Evolutionary conservation across 2,329 filamentous ascomycete genomes (phyloP).

Genomic region (Calonectria pseudoreteaudii): DNA sequence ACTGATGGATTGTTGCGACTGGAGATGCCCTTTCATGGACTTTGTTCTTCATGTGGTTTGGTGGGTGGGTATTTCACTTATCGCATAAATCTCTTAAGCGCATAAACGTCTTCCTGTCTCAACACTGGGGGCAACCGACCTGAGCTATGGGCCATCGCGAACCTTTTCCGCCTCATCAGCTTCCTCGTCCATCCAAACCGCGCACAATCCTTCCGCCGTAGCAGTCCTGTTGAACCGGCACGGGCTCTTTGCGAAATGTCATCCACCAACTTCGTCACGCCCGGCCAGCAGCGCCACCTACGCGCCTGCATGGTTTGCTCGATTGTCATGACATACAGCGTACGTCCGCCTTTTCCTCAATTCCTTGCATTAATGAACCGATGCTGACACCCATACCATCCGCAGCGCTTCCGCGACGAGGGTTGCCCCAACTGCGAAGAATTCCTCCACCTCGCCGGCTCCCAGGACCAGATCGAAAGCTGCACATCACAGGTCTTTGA

Average conservation of each 20-base stretch:
- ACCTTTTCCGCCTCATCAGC: conserved; percentile 13
- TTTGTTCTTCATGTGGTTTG: background rate
- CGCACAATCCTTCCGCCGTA: background rate
- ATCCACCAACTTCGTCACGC: conserved; percentile 73
- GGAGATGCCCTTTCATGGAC: background rate
- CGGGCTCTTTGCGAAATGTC: conserved; percentile 48
- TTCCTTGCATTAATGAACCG: background rate
- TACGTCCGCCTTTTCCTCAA: conserved; percentile 54
- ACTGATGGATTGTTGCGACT: background rate
- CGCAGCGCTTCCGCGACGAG: conserved; percentile 83
- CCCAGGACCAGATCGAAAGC: conserved; percentile 84
- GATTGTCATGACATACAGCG: conserved; percentile 85
- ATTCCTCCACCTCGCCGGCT: conserved; percentile 85
- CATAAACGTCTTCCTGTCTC: conserved; percentile 28
- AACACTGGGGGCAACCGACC: conserved; percentile 12
- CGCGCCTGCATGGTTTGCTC: conserved; percentile 99
- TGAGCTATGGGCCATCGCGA: background rate
- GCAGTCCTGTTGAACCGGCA: background rate
- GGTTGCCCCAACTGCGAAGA: conserved; percentile 98
- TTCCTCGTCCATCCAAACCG: background rate
- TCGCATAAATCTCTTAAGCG: conserved; percentile 35
- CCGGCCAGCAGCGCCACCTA: conserved; percentile 83
- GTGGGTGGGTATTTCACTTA: conserved; percentile 20
- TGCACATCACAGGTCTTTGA: conserved; percentile 98
- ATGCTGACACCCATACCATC: conserved; percentile 23